phyloP scores from a whole-genome alignment of 2,329 filamentous ascomycete genomes.

The Cladosporium sp. region DNA sequence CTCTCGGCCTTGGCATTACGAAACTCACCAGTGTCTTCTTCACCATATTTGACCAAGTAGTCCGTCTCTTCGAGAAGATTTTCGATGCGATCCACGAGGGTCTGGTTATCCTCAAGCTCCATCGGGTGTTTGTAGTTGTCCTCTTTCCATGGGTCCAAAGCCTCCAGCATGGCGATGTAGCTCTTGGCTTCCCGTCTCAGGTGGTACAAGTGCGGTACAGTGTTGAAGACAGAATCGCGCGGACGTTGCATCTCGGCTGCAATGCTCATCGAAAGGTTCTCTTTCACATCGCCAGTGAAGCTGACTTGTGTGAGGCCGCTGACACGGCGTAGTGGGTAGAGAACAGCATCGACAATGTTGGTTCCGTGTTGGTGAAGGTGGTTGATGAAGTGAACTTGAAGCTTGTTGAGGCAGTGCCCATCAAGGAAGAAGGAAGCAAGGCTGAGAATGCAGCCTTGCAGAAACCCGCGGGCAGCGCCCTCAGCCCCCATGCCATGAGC shows the following conservation, averaged over 20 bases:
- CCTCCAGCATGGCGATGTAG: neutral
- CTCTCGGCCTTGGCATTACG: neutral
- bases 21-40: neutral
- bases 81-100: neutral
- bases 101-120: too few relatives aligned
- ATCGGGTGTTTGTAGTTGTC: too few relatives aligned
- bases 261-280: neutral
- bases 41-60: neutral
- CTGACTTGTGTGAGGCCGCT: slow-evolving; percentile 1
- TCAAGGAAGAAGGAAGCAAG: slow-evolving; percentile 18
- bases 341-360: neutral
- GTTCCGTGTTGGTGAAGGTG: neutral
- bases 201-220: neutral
- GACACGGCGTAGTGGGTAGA: slow-evolving; percentile 16
- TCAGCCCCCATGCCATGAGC: neutral
- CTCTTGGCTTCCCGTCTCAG: neutral
- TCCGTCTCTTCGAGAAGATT: neutral
- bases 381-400: slow-evolving; percentile 7
- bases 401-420: slow-evolving; percentile 9
- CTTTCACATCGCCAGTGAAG: slow-evolving; percentile 9
- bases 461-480: neutral
- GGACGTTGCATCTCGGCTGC: slow-evolving; percentile 5
- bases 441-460: slow-evolving; percentile 8
- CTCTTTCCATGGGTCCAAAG: neutral
- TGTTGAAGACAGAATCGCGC: slow-evolving; percentile 10